A percentile compares a stretch with the other conserved stretches of the same genome.
Conservation (phyloP, 1,139 yeast species). For the Geotrichum phurueaensis region DNA sequence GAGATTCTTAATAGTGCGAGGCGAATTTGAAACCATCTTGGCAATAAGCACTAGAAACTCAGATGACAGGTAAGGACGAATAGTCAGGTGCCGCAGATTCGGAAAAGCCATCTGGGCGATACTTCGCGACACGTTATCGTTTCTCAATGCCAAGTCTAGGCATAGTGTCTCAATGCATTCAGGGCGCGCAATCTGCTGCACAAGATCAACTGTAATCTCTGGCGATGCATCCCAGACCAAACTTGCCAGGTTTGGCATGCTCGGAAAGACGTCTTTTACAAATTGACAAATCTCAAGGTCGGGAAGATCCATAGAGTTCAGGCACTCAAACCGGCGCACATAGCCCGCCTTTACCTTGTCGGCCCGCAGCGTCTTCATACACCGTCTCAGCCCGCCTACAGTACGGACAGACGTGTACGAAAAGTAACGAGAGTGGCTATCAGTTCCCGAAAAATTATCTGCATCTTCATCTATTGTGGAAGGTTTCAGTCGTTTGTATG, state of each 20-base stretch:
- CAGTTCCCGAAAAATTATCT: background rate
- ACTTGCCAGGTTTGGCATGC: constrained; percentile 20
- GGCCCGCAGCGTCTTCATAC: constrained; percentile 21
- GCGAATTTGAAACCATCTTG: constrained; percentile 19
- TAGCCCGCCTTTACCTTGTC: constrained; percentile 16
- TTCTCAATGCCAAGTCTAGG: constrained; percentile 22
- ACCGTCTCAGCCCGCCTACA: constrained; percentile 26
- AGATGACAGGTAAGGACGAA: constrained; percentile 22
- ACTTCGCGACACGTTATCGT: constrained; percentile 16
- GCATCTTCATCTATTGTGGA: background rate
- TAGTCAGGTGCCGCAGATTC: constrained; percentile 19
- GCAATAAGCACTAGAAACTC: constrained; percentile 21
- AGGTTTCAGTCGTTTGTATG: constrained; percentile 14
- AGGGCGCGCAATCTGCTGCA: constrained; percentile 17
- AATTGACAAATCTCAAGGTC: constrained; percentile 23
- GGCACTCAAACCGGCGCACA: constrained; percentile 24
- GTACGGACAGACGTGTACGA: constrained; percentile 25
- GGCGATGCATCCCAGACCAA: constrained; percentile 26
- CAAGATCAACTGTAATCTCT: constrained; percentile 23
- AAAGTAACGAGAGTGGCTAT: constrained; percentile 8
- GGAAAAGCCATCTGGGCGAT: constrained; percentile 19
- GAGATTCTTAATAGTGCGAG: constrained; percentile 15
- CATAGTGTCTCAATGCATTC: constrained; percentile 17
- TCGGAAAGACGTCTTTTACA: constrained; percentile 20
- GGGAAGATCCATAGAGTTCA: constrained; percentile 24